phyloP scores from a whole-genome alignment of 164 flowering plant species.

The Amborella trichopoda region DNA sequence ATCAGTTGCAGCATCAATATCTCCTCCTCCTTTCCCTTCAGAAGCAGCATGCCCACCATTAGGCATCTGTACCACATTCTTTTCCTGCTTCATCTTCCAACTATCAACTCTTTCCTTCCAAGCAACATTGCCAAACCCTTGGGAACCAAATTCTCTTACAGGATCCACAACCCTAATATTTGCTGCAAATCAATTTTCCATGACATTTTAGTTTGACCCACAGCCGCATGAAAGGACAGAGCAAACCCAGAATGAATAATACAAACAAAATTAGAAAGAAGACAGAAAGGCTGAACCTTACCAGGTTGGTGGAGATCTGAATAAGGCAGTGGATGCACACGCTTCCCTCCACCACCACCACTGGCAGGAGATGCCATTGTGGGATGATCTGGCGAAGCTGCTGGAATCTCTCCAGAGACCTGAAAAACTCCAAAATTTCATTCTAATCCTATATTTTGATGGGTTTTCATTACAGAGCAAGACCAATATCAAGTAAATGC shows the following conservation, averaged over 20 bases:
- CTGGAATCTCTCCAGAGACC: conserved; percentile 45
- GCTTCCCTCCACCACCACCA: conserved; percentile 1
- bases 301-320: conserved; percentile 41
- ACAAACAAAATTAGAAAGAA: conserved; percentile 3
- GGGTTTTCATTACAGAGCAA: no score
- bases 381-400: conserved; percentile 2
- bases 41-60: conserved; percentile 37
- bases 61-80: conserved; percentile 58
- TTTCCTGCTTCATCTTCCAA: conserved; percentile 45
- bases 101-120: conserved; percentile 57
- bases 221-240: no score
- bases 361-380: neutral
- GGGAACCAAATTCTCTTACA: conserved; percentile 67
- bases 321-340: conserved; percentile 1
- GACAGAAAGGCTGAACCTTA: conserved; percentile 7
- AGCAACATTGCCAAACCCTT: conserved; percentile 50
- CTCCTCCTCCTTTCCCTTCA: conserved; percentile 56
- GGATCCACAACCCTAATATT: conserved; percentile 29
- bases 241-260: no score
- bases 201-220: no score
- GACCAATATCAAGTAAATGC: no score
- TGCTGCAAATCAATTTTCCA: conserved; percentile 26
- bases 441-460: neutral
- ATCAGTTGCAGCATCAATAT: conserved; percentile 27
- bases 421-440: conserved; percentile 7